Evolutionary conservation across 1,139 yeast genomes (phyloP).

Genomic region (Geotrichum candidum): DNA sequence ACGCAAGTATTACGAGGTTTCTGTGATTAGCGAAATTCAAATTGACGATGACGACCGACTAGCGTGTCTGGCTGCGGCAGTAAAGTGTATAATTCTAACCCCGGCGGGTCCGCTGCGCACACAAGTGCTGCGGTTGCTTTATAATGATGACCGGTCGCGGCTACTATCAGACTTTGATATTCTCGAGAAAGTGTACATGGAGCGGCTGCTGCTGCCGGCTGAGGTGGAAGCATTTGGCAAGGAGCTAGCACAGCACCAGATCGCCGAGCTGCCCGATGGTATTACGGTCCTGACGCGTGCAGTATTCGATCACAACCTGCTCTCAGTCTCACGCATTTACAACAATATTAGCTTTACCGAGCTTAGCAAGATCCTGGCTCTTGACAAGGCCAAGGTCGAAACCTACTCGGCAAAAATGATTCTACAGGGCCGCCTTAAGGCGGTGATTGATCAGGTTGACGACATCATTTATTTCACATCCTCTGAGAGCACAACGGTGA

Average conservation of each 20-base stretch:
- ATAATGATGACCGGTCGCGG: constrained; percentile 32
- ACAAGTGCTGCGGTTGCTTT: constrained; percentile 29
- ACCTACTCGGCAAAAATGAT: constrained; percentile 35
- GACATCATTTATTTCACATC: constrained; percentile 29
- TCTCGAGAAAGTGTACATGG: constrained; percentile 31
- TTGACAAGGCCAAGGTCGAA: constrained; percentile 31
- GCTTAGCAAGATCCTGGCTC: constrained; percentile 29
- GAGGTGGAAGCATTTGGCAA: constrained; percentile 28
- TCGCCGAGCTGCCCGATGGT: constrained; percentile 29
- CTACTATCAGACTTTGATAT: constrained; percentile 25
- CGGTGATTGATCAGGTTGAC: constrained; percentile 34
- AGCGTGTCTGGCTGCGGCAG: constrained; percentile 32
- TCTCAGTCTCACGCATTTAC: constrained; percentile 34
- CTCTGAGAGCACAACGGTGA: constrained; percentile 15
- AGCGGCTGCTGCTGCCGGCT: constrained; percentile 29
- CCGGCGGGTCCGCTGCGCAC: constrained; percentile 37
- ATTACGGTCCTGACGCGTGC: constrained; percentile 33
- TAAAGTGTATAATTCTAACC: constrained; percentile 32
- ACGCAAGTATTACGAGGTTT: constrained; percentile 32
- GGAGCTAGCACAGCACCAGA: constrained; percentile 29
- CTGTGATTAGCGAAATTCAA: constrained; percentile 24
- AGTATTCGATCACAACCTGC: constrained; percentile 35
- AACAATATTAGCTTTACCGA: constrained; percentile 30
- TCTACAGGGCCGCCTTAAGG: constrained; percentile 32
- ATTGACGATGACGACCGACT: constrained; percentile 30